These are phyloP conservation scores for Pseudonectria foliicola DNA, from an alignment of 2,329 filamentous ascomycete species.

Conservation along the genomic window DNA sequence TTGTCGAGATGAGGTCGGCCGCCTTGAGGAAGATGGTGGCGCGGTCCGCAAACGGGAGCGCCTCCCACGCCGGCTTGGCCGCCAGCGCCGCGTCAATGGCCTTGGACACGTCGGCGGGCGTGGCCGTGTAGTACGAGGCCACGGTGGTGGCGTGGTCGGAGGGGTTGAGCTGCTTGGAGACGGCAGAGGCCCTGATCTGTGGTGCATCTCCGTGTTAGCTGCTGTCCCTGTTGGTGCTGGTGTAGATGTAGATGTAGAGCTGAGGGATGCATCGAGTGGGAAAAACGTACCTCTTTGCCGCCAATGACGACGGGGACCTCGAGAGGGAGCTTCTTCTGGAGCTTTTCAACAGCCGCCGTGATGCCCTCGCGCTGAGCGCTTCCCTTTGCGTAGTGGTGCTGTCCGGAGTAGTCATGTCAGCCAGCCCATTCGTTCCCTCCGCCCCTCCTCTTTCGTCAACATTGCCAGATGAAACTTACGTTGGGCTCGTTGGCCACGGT, in stretches of 20 bases:
- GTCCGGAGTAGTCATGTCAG: slow-evolving; percentile 4
- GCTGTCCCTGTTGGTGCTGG: slow-evolving; percentile 2
- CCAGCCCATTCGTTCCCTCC: not conserved
- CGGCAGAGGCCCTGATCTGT: slow-evolving; percentile 59
- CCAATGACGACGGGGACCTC: slow-evolving; percentile 78
- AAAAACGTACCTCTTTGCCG: slow-evolving; percentile 62
- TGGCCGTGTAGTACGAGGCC: slow-evolving; percentile 80
- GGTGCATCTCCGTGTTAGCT: slow-evolving; percentile 7
- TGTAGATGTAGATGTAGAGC: not conserved
- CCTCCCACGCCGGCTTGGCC: slow-evolving; percentile 83
- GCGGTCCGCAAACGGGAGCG: slow-evolving; percentile 79
- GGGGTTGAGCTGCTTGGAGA: slow-evolving; percentile 72
- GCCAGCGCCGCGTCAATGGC: slow-evolving; percentile 80
- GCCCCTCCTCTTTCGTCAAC: not conserved
- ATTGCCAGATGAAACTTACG: slow-evolving; percentile 45
- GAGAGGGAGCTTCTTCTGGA: slow-evolving; percentile 63
- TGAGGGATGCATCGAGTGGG: not conserved
- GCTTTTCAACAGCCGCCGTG: slow-evolving; percentile 61
- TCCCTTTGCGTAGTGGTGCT: slow-evolving; percentile 87
- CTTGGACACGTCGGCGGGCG: slow-evolving; percentile 62
- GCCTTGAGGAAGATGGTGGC: slow-evolving; percentile 95
- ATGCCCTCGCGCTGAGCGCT: slow-evolving; percentile 73
- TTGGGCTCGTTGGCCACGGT: slow-evolving; percentile 92
- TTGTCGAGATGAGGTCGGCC: slow-evolving; percentile 79
- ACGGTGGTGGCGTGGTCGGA: slow-evolving; percentile 69